These are phyloP conservation scores for Fraxinus velutina DNA, from an alignment of 305 asterid species.

Conservation along the genomic window DNA sequence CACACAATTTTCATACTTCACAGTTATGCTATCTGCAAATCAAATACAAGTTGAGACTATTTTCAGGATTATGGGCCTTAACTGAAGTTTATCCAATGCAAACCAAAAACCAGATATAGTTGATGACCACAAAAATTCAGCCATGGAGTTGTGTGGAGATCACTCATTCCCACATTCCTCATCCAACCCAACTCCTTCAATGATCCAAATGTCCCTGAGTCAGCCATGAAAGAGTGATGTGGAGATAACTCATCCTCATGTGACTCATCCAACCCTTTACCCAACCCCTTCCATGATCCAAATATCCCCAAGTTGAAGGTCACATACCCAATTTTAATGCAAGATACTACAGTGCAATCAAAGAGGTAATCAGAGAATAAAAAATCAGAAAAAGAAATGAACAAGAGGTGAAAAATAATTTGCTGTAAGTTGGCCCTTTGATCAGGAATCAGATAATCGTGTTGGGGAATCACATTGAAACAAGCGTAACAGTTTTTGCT, in stretches of 20 bases:
- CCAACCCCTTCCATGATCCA: not conserved
- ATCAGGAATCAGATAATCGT: not conserved
- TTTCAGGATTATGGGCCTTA: not conserved
- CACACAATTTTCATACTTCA: not conserved
- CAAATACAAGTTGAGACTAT: not conserved
- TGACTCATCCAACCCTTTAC: not conserved
- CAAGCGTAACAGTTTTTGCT: not conserved
- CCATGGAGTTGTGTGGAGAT: not conserved
- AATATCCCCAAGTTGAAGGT: not conserved
- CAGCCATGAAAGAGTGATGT: not conserved
- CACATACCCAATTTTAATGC: not conserved
- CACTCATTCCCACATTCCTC: not conserved
- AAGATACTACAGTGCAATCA: slow-evolving; percentile 1
- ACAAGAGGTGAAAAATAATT: not conserved
- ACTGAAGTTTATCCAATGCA: not conserved
- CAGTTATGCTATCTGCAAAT: not conserved
- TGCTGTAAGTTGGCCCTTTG: not conserved
- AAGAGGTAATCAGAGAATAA: not conserved
- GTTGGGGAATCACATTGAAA: not conserved
- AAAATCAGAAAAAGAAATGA: not conserved
- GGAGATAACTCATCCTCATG: not conserved
- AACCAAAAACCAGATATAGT: not conserved
- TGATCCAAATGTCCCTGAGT: not conserved
- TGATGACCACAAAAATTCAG: not conserved
- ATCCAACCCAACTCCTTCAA: not conserved